phyloP scores from a whole-genome alignment of 1,139 yeast genomes.

The Yamadazyma sp. region DNA sequence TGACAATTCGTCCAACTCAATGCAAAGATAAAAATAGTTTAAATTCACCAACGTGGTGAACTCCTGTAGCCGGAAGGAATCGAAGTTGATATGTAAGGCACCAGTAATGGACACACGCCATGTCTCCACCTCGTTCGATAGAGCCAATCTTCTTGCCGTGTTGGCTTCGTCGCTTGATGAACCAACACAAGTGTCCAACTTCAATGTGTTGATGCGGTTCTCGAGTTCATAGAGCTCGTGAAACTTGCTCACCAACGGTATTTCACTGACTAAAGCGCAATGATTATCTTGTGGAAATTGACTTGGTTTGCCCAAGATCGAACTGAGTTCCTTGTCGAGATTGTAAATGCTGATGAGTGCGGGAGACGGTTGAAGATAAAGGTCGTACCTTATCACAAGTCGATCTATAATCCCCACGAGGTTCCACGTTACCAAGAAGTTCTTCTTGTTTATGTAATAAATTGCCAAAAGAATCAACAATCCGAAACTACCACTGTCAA shows the following conservation, averaged over 20 bases:
- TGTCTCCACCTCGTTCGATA: slow-evolving; percentile 24
- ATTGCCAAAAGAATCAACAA: slow-evolving; percentile 33
- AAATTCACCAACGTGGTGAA: slow-evolving; percentile 34
- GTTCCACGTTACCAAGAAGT: slow-evolving; percentile 34
- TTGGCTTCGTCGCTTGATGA: background rate
- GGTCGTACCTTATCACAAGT: slow-evolving; percentile 24
- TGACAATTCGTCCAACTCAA: slow-evolving; percentile 44
- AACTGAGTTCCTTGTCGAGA: slow-evolving; percentile 39
- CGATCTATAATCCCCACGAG: slow-evolving; percentile 36
- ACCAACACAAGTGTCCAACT: background rate
- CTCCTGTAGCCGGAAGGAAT: slow-evolving; percentile 26
- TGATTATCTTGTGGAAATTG: slow-evolving; percentile 29
- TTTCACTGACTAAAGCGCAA: slow-evolving; percentile 3
- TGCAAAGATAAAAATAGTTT: slow-evolving; percentile 39
- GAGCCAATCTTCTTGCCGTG: slow-evolving; percentile 5
- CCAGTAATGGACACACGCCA: slow-evolving; percentile 38
- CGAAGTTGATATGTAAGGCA: slow-evolving; percentile 22
- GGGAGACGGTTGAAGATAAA: slow-evolving; percentile 18
- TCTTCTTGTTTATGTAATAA: slow-evolving; percentile 29
- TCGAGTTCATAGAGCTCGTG: slow-evolving; percentile 14
- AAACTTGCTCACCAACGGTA: slow-evolving; percentile 9
- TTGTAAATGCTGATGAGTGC: slow-evolving; percentile 40
- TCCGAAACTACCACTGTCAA: slow-evolving; percentile 21
- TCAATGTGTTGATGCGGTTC: slow-evolving; percentile 18
- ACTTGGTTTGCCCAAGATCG: slow-evolving; percentile 34